These are phyloP conservation scores for Metschnikowia kofuensis DNA, from an alignment of 805 yeast genomes.

Conservation along the genomic window DNA sequence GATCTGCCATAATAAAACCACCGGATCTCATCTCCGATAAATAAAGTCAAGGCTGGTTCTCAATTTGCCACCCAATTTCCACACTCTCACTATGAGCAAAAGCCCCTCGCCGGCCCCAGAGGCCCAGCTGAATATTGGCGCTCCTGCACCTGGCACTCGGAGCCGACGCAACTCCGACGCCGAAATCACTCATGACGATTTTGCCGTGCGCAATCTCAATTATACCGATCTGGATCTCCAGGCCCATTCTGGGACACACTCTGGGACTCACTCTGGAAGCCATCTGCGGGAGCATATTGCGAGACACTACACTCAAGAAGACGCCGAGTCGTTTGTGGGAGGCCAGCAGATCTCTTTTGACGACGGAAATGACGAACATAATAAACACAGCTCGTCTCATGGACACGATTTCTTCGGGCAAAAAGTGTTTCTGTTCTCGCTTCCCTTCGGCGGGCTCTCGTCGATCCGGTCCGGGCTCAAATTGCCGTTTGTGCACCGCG, in stretches of 20 bases:
- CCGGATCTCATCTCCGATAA: neutral
- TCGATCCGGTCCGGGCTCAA: conserved; percentile 22
- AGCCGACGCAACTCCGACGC: neutral
- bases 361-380: neutral
- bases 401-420: conserved; percentile 18
- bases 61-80: too few relatives aligned
- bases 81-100: neutral
- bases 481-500: conserved; percentile 21
- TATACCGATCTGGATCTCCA: neutral
- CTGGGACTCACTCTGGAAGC: neutral
- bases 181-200: neutral
- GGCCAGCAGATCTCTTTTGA: conserved; percentile 32
- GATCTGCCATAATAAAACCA: neutral
- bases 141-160: conserved; percentile 1
- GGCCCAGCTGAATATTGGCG: neutral
- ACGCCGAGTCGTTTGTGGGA: conserved; percentile 51
- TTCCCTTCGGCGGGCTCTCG: conserved; percentile 54
- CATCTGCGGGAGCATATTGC: neutral
- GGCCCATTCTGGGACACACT: neutral
- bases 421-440: conserved; percentile 52
- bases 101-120: neutral
- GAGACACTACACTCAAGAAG: conserved; percentile 20
- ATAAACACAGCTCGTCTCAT: neutral
- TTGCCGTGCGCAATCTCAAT: neutral
- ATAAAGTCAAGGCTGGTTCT: too few relatives aligned